phyloP scores from a whole-genome alignment of 202 grass and related monocot genomes.

The Setaria viridis region DNA sequence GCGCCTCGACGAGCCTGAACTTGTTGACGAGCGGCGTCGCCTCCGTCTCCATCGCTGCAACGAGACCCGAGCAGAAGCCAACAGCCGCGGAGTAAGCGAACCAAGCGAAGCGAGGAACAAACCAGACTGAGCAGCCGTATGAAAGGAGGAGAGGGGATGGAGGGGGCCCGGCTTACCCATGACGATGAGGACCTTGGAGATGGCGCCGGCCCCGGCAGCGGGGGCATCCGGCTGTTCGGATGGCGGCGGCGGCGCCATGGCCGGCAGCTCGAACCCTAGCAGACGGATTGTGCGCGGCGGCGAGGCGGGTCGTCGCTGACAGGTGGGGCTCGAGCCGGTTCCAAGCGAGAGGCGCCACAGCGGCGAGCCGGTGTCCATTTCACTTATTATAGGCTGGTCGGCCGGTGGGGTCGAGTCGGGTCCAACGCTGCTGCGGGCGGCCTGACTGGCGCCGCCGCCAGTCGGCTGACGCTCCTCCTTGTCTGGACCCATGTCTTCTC shows the following conservation, averaged over 20 bases:
- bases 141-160: not conserved
- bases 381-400: not conserved
- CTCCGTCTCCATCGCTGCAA: slow-evolving; percentile 89
- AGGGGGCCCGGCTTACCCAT: slow-evolving; percentile 53
- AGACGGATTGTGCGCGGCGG: not conserved
- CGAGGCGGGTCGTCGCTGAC: not conserved
- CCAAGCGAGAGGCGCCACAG: not conserved
- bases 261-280: not conserved
- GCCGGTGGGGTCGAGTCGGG: not conserved
- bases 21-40: slow-evolving; percentile 72
- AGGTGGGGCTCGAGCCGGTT: slow-evolving; percentile 2
- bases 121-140: not conserved
- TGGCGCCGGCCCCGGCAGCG: slow-evolving; percentile 12
- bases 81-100: not conserved
- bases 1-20: slow-evolving; percentile 66
- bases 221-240: slow-evolving; percentile 19
- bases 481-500: not conserved
- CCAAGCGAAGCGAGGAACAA: not conserved
- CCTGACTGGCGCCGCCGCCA: slow-evolving; percentile 14
- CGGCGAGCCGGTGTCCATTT: not conserved
- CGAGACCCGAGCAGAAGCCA: not conserved
- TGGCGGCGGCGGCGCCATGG: slow-evolving; percentile 54
- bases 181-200: slow-evolving; percentile 80
- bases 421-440: not conserved
- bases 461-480: not conserved